Base-by-base conservation (phyloP, 257 asterid species). In the Nyctanthes arbortristis region DNA sequence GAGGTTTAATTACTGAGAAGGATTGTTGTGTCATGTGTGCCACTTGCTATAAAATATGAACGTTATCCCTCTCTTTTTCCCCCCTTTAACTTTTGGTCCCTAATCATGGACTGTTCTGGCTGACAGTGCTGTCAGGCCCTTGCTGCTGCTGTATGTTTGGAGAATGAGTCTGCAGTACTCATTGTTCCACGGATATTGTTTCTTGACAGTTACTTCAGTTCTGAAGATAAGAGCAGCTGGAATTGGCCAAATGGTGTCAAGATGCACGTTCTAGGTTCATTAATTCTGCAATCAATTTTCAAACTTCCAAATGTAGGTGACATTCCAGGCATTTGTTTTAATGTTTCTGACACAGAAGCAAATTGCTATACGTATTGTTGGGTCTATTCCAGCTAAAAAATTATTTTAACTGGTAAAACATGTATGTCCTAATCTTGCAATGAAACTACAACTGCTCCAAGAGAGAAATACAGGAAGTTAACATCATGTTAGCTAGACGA, bases 41-140 rank as follows among this genome's bases (percentile, higher is more conserved):
- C 3, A 22, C 7, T 49, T 49, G 28, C 58, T 49, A 2, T 49
- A 22, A 49, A 20, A 7, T 47, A 18, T n/a, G 24, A 7, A 47
- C n/a, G n/a, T n/a, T n/a, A n/a, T n/a, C n/a, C n/a, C n/a, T 36
- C 55, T 39, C 24, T 24, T 59, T 7, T 56, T 34, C 9, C 60
- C 39, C 31, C 33, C 35, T 30, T 63, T 66, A 55, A 22, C 56
- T 24, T 70, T 63, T 59, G 25, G 18, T 45, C 24, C 55, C 28
- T 49, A 25, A 60, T 58, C 73, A 18, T 24, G 79, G 34, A 81
- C 57, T 31, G 18, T 22, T 76, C 70, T 3, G 67, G 59, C 63
- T 78, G 69, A 75, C 89, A 94, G 97, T 94, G 93, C 78, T 85
- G 93, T 79, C 91, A 81, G 77, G 91, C 96, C 80, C 88, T 94